Evolutionary conservation across 1,139 yeast genomes (phyloP), one percentile per base, ranked within the genome.

Genomic region (Candida smagusa): DNA sequence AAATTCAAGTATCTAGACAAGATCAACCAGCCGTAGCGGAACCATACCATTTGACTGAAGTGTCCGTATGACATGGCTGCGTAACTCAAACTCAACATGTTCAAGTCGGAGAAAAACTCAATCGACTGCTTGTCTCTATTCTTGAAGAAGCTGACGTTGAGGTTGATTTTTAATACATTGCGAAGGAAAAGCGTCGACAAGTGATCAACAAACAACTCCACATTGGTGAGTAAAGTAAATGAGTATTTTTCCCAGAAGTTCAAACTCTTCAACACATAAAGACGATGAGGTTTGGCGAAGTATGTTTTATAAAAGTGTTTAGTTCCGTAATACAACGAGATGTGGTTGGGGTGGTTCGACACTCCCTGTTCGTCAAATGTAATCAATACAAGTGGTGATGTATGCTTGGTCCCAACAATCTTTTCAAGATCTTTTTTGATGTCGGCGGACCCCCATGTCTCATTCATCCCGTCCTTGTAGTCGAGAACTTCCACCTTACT

Each of bases 31-130:
- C 89, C 84, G 67, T 85, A 87, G 47, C 99, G 72, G 60, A 84
- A 92, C 97, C 97, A 92, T 9, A 83, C 90, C 88, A 92, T 85
- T 59, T 92, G 99, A 3, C 95, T 81, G 46, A 70, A 71, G 61
- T 92, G 97, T 3, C 87, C 96, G 48, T 73, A 72, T 3, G 81
- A 67, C 97, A 92, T 89, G 4, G 96, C 86, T 0, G 84, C 75
- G 40, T 81, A 68, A 27, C 82, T 72, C 7, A 77, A 66, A 36
- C 83, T 67, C 50, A 82, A 72, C 62, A 79, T 75, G 41, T 79
- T 72, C 47, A 80, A 68, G 48, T 79, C 79, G 8, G 79, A 61
- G 48, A 72, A 77, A 31, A 80, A 61, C 42, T 61, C 63, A 24
- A 75, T 50, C 19, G 68, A 57, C n/a, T 50, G 38, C 22, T 46